Evolutionary conservation across 768 basidiomycete genomes (phyloP).

Genomic region (Termitomyces sp.): DNA sequence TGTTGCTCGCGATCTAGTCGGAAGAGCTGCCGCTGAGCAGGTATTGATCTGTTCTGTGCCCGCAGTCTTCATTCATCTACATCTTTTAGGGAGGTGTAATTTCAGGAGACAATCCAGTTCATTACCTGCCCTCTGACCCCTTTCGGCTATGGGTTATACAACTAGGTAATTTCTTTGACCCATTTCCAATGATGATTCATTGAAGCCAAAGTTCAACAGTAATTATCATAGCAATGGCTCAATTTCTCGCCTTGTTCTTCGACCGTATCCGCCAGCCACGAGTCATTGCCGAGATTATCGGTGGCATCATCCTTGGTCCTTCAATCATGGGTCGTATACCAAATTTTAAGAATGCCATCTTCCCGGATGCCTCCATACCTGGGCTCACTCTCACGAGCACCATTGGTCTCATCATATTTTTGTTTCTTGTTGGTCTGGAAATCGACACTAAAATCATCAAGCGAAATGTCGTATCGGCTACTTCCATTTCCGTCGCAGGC

Average conservation of each 20-base stretch:
- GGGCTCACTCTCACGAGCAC: constrained; percentile 68
- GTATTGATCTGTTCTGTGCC: constrained; percentile 19
- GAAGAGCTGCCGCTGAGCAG: constrained; percentile 44
- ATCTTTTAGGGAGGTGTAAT: constrained; percentile 64
- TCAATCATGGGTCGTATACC: constrained; percentile 78
- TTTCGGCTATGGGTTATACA: constrained; percentile 74
- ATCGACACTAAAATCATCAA: constrained; percentile 68
- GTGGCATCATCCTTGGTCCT: constrained; percentile 81
- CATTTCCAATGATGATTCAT: background rate
- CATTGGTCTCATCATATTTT: constrained; percentile 70
- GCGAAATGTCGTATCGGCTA: constrained; percentile 53
- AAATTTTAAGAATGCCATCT: constrained; percentile 55
- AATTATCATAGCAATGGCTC: constrained; percentile 77
- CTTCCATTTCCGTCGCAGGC: constrained; percentile 58
- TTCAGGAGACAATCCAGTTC: constrained; percentile 65
- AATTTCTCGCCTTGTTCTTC: constrained; percentile 62
- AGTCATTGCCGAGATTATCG: constrained; percentile 93
- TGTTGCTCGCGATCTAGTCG: constrained; percentile 23
- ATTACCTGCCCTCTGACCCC: constrained; percentile 60
- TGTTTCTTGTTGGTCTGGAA: constrained; percentile 84
- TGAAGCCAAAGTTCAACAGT: constrained; percentile 29
- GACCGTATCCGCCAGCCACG: constrained; percentile 75
- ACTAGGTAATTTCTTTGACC: constrained; percentile 40
- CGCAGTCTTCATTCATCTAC: background rate
- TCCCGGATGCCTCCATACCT: constrained; percentile 45